Conservation (phyloP, 352 stramenopile species). For the Phytophthora idaei region DNA sequence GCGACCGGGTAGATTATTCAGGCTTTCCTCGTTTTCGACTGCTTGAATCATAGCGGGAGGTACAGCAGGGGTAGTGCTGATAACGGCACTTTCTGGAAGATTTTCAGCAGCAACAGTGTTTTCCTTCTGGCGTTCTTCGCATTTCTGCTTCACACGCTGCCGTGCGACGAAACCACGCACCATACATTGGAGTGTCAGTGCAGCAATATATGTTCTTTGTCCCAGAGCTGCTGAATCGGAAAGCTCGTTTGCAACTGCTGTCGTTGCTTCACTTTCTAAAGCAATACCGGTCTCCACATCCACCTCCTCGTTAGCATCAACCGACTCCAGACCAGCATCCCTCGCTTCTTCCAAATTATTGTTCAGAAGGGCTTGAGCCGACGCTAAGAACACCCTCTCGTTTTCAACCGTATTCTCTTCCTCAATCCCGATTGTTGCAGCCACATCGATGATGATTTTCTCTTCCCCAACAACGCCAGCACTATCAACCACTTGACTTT, state of each 20-base stretch:
- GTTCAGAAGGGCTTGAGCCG: background rate
- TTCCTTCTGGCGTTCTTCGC: slow-evolving; percentile 13
- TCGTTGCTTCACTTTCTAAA: background rate
- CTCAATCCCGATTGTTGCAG: background rate
- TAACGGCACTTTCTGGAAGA: background rate
- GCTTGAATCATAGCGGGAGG: background rate
- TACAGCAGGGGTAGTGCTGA: background rate
- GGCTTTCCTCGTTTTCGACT: background rate
- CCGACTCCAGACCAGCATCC: background rate
- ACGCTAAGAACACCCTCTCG: background rate
- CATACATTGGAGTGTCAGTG: slow-evolving; percentile 46
- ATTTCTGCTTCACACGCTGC: slow-evolving; percentile 33
- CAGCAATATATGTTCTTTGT: slow-evolving; percentile 25
- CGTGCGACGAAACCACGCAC: slow-evolving; percentile 43
- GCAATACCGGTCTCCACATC: background rate
- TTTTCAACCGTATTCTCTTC: background rate
- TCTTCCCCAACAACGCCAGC: background rate
- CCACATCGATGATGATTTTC: background rate
- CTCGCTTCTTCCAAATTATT: slow-evolving; percentile 1
- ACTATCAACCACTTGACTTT: background rate
- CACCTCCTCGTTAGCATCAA: background rate
- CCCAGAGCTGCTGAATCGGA: background rate
- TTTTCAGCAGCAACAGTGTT: background rate
- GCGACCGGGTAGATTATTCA: background rate
- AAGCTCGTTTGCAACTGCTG: background rate